Conservation (phyloP, 2,329 filamentous ascomycete species). For the Monilinia fructigena region DNA sequence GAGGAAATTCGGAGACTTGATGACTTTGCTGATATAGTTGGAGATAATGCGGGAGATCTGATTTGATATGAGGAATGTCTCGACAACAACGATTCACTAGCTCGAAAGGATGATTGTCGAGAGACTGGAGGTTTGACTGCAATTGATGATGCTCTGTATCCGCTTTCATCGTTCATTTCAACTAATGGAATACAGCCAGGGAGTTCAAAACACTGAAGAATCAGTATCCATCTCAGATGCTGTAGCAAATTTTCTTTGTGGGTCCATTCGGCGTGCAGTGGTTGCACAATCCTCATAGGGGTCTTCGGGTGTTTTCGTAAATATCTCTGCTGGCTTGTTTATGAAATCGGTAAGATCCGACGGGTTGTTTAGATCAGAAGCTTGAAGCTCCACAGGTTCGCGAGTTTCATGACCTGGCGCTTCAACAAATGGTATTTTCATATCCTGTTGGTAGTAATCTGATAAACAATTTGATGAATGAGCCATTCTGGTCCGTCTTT, state of each 20-base stretch:
- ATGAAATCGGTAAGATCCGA: not conserved
- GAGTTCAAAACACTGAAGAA: constrained; percentile 8
- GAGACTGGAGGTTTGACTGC: not conserved
- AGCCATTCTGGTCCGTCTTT: not conserved
- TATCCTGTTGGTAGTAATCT: not conserved
- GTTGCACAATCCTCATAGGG: not conserved
- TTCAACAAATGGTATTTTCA: constrained; percentile 1
- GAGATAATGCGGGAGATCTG: not conserved
- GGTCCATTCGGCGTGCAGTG: not conserved
- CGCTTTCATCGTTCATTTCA: constrained; percentile 15
- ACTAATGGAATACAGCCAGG: not conserved
- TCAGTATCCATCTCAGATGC: constrained; percentile 6
- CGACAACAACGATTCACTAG: not conserved
- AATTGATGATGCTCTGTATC: not conserved
- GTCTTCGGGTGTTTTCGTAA: not conserved
- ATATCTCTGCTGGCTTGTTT: constrained; percentile 11
- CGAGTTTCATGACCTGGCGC: not conserved
- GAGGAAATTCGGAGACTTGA: not conserved
- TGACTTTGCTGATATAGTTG: not conserved
- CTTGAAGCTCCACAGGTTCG: constrained; percentile 5
- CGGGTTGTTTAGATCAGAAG: not conserved
- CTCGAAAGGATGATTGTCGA: not conserved
- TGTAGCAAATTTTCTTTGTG: constrained; percentile 1
- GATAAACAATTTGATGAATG: not conserved
- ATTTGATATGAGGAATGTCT: not conserved